Conservation (phyloP, 208 protist genomes). For the Wallacemonas sp. region DNA sequence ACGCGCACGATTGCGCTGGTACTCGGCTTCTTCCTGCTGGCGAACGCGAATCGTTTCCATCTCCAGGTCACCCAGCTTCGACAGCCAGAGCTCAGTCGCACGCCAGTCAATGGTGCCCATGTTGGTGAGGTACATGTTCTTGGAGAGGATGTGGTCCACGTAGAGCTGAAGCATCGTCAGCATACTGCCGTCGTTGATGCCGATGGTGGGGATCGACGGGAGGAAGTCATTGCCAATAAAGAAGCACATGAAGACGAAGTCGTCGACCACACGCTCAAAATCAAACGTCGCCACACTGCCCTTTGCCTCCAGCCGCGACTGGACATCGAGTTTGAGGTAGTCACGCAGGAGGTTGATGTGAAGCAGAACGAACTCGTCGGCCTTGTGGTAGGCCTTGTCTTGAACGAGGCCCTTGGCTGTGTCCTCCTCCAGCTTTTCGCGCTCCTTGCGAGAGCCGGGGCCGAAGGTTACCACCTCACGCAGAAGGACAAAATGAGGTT, state of each 20-base stretch:
- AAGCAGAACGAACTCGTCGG: conserved; percentile 88
- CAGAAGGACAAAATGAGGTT: conserved; percentile 97
- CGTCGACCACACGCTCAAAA: conserved; percentile 95
- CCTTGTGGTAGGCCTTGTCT: conserved; percentile 77
- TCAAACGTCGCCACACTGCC: conserved; percentile 35
- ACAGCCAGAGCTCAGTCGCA: conserved; percentile 67
- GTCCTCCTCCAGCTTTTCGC: conserved; percentile 76
- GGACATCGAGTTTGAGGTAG: conserved; percentile 93
- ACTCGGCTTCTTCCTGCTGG: conserved; percentile 79
- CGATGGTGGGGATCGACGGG: conserved; percentile 93
- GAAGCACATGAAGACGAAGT: conserved; percentile 98
- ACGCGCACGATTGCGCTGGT: conserved; percentile 54
- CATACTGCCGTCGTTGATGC: conserved; percentile 95
- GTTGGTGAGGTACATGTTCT: conserved; percentile 75
- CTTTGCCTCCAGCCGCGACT: conserved; percentile 22
- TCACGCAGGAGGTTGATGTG: conserved; percentile 95
- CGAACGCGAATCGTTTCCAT: conserved; percentile 61
- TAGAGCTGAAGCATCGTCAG: conserved; percentile 88
- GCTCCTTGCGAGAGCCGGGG: conserved; percentile 56
- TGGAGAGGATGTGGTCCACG: conserved; percentile 54
- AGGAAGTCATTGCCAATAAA: conserved; percentile 99
- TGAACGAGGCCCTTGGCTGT: conserved; percentile 75
- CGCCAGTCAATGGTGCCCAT: conserved; percentile 76
- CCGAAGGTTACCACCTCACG: conserved; percentile 94
- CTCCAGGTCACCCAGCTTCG: conserved; percentile 72